These are phyloP conservation scores for Magnolia kwangsiensis DNA, from an alignment of 164 flowering plant genomes.

Conservation along the genomic window DNA sequence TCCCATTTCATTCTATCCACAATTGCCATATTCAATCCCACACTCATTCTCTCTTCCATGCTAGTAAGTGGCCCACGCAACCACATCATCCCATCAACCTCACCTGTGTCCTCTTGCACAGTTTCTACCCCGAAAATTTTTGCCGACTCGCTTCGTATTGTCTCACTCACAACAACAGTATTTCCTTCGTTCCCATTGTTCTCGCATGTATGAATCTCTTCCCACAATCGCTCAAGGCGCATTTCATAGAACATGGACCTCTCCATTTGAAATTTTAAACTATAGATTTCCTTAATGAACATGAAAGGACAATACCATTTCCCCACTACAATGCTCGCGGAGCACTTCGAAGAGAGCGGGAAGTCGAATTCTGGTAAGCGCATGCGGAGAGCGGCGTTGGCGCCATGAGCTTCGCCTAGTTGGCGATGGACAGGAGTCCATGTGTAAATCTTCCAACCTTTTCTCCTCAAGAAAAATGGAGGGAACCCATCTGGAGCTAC, in stretches of 20 bases:
- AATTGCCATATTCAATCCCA: constrained; percentile 11
- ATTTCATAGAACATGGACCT: constrained; percentile 45
- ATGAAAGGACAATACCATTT: constrained; percentile 22
- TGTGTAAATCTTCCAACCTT: constrained; percentile 9
- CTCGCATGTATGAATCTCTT: constrained; percentile 30
- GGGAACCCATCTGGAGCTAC: constrained; percentile 17
- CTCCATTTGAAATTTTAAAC: constrained; percentile 32
- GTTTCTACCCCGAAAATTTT: not conserved
- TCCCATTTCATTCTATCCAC: constrained; percentile 34
- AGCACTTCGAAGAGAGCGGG: not conserved
- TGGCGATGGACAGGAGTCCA: constrained; percentile 2
- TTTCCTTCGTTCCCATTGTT: constrained; percentile 21
- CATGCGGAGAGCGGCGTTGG: constrained; percentile 4
- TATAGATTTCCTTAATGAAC: constrained; percentile 13
- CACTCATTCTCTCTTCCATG: not conserved
- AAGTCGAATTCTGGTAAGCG: constrained; percentile 6
- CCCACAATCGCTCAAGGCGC: constrained; percentile 61
- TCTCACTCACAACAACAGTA: not conserved
- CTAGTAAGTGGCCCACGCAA: not conserved
- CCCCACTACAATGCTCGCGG: constrained; percentile 5
- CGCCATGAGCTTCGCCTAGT: constrained; percentile 2
- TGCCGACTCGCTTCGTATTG: not conserved
- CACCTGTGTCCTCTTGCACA: not conserved
- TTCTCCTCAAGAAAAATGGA: constrained; percentile 13
- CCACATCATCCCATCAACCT: constrained; percentile 8